Evolutionary conservation across 192 early-diverging fungal genomes (phyloP), one percentile per base, ranked within the genome.

Genomic region (Martensiomyces pterosporus): DNA sequence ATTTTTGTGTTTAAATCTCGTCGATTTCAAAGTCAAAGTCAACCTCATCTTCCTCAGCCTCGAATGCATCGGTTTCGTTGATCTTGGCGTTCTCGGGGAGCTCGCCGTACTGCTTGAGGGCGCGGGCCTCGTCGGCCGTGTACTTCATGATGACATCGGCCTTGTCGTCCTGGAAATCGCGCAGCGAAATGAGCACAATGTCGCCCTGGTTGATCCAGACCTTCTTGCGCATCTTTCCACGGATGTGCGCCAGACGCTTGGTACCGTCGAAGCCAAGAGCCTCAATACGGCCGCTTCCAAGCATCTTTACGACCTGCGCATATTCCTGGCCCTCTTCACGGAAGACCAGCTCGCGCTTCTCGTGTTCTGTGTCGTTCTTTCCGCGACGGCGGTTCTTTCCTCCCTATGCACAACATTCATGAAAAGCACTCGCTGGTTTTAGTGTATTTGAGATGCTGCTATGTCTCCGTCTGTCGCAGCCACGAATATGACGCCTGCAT

Each of bases 311-410:
- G 29, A 97, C 96, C 41, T 85, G 79, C 2, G 91, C 96, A 69
- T 99, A 99, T 62, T 97, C 96, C 79, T 99, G 96, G 24, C 89
- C 91, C 60, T 97, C 93, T 72, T 93, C 93, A 67, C 93, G 94
- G 78, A 99, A 95, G 43, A 91, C 81, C 47, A 99, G 76, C 70
- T 99, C 96, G 56, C 96, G 85, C 82, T 99, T 99, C 44, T 92
- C 89, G 46, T 78, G 80, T 53, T 92, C 91, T 65, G 87, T 90
- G 64, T 96, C 93, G 78, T 91, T 92, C 87, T 97, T 99, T 82
- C 96, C 94, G 75, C 91, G 85, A 77, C 85, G 81, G 76, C 84
- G 79, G 62, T 81, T 86, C 69, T 89, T 91, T 67, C 88, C 88
- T 79, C 88, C 88, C 88, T 75, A 74, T n/a, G 35, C n/a, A n/a